Evolutionary conservation across 495 filamentous ascomycete genomes (phyloP).

Genomic region (Aspergillus sclerotiicarbonarius): DNA sequence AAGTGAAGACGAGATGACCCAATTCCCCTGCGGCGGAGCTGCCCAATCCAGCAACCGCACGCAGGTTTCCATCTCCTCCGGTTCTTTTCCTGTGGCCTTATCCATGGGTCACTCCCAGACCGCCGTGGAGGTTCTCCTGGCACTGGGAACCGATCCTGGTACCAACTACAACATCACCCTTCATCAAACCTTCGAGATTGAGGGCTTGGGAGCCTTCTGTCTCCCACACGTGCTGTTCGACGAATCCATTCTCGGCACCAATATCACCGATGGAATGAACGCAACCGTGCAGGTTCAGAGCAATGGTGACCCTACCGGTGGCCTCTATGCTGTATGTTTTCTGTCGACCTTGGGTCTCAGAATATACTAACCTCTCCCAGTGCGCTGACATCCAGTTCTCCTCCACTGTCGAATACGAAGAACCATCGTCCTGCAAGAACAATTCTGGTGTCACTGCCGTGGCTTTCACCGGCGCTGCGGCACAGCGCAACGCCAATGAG

Average conservation of each 20-base stretch:
- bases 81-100: conserved; percentile 52
- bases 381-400: conserved; percentile 64
- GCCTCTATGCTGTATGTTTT: conserved; percentile 52
- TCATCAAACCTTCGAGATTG: conserved; percentile 43
- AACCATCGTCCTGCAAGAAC: conserved; percentile 49
- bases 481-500: conserved; percentile 37
- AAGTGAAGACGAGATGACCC: conserved; percentile 45
- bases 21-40: conserved; percentile 59
- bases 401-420: conserved; percentile 21
- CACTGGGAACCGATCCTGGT: conserved; percentile 51
- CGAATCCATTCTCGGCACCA: conserved; percentile 31
- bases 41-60: conserved; percentile 50
- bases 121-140: conserved; percentile 55
- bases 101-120: conserved; percentile 55
- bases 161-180: conserved; percentile 56
- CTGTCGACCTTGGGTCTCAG: not conserved
- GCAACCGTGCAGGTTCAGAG: conserved; percentile 65
- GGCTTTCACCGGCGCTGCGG: conserved; percentile 30
- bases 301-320: conserved; percentile 49
- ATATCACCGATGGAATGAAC: conserved; percentile 49
- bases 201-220: conserved; percentile 58
- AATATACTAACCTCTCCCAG: conserved; percentile 27
- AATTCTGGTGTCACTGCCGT: conserved; percentile 45
- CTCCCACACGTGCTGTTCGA: conserved; percentile 43
- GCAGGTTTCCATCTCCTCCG: conserved; percentile 42